These are phyloP conservation scores for Herpotrichia juniperi DNA, from an alignment of 2,329 filamentous ascomycete species.

Conservation along the genomic window DNA sequence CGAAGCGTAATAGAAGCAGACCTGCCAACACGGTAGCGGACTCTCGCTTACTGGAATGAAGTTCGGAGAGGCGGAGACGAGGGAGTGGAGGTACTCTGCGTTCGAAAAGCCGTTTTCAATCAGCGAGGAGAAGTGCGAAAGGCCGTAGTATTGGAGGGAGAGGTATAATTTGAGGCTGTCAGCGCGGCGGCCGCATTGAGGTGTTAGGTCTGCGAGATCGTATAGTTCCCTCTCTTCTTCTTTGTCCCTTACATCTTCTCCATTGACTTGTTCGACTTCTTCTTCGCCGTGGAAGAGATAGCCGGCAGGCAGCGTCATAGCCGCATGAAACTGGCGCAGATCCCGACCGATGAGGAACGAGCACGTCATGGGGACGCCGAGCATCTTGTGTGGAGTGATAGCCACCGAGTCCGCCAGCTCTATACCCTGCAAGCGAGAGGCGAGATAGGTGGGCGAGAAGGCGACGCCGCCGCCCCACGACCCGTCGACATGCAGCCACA, in stretches of 20 bases:
- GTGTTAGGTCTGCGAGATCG: conserved; percentile 89
- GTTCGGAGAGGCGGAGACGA: conserved; percentile 62
- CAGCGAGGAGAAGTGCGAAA: conserved; percentile 69
- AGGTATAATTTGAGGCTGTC: conserved; percentile 89
- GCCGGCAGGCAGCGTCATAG: conserved; percentile 85
- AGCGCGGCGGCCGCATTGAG: conserved; percentile 88
- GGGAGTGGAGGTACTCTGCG: conserved; percentile 70
- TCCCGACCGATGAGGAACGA: conserved; percentile 85
- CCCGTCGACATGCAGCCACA: conserved; percentile 95
- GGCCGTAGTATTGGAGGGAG: conserved; percentile 88
- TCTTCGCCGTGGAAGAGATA: conserved; percentile 62
- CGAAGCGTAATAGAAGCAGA: conserved; percentile 88
- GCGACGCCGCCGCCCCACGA: conserved; percentile 87
- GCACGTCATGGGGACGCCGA: conserved; percentile 88
- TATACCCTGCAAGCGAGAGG: conserved; percentile 69
- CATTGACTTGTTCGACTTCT: conserved; percentile 19
- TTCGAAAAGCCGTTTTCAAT: conserved; percentile 73
- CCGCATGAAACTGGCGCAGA: conserved; percentile 75
- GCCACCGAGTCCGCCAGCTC: conserved; percentile 81
- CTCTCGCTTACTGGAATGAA: conserved; percentile 76
- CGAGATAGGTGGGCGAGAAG: conserved; percentile 67
- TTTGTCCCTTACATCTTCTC: background rate
- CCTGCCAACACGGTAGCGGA: conserved; percentile 81
- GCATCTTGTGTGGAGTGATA: conserved; percentile 97
- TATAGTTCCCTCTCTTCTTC: conserved; percentile 63